Percentiles rank a stretch among this genome's conserved stretches.
These are phyloP conservation scores for Diutina siamensis DNA, from an alignment of 1,139 yeast species.

Conservation along the genomic window DNA sequence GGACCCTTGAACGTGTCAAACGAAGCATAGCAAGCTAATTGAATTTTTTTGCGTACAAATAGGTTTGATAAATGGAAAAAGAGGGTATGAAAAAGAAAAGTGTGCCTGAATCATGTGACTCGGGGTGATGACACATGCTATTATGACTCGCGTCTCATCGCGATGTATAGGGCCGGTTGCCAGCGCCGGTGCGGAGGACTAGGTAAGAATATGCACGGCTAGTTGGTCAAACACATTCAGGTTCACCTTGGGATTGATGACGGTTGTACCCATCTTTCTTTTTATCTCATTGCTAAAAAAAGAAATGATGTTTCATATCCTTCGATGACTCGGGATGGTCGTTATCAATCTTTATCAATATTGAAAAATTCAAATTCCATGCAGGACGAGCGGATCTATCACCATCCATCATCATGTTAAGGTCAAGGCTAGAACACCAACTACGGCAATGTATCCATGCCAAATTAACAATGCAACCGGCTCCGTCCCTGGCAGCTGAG, in stretches of 20 bases:
- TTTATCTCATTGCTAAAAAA: no score
- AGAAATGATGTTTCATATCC: no score
- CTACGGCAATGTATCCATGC: neutral
- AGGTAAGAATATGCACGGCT: no score
- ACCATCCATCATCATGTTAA: neutral
- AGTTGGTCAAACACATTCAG: no score
- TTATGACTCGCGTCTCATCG: neutral
- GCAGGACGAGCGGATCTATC: neutral
- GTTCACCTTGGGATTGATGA: no score
- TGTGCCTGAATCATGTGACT: neutral
- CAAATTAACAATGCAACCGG: neutral
- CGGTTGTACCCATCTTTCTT: no score
- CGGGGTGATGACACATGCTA: neutral
- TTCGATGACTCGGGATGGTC: no score
- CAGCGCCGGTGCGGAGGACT: no score
- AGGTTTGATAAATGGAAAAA: neutral
- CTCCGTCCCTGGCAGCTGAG: neutral
- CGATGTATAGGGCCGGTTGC: neutral
- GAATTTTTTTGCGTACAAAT: neutral
- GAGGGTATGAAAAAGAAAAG: neutral
- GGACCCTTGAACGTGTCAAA: neutral
- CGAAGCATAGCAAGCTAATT: slow-evolving; percentile 5
- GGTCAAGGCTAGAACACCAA: neutral
- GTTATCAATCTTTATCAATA: no score
- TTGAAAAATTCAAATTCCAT: neutral